Evolutionary conservation across 1,284 basidiomycete species (phyloP), one percentile per base, ranked within the genome.

Genomic region (Neonothopanus nambi): DNA sequence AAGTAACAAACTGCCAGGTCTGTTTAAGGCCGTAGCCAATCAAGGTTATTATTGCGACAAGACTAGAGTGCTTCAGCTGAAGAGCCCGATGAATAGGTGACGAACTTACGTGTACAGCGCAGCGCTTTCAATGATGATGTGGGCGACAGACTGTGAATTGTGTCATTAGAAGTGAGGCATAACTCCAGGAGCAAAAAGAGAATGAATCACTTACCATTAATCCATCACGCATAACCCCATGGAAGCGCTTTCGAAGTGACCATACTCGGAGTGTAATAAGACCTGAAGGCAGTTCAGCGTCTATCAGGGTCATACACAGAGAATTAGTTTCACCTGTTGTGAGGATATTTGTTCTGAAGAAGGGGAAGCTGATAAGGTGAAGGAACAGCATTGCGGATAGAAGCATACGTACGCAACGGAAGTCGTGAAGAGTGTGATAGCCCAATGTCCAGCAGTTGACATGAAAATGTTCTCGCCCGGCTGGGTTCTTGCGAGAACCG

Each of bases 101-200:
- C 9, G n/a, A 5, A 36, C 50, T 38, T 15, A 51, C 50, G 50
- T 51, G 35, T 51, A 51, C 1, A 51, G 24, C 8, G 33, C 28
- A 24, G 50, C 50, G 18, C 50, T 51, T 36, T 51, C 50, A n/a
- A 51, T 51, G n/a, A 51, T 51, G 18, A 51, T 51, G 15, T 51
- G 50, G 7, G 43, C 12, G 12, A 51, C 42, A 17, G 50, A 51
- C 50, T 51, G 30, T 13, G 26, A 9, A 9, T 33, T 33, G 30
- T 4, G 9, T 33, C 8, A 33, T 33, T 33, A 13, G n/a, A n/a
- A 33, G 30, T 33, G 30, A 11, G 30, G 30, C 30, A 13, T 9
- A 33, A 33, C 3, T 11, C 3, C 3, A 13, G 13, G 3, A 33
- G 3, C 30, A 9, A 33, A 33, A 8, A 9, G 8, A 13, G 21